phyloP scores from a whole-genome alignment of 2,329 filamentous ascomycete species.

The Fusarium foetens region DNA sequence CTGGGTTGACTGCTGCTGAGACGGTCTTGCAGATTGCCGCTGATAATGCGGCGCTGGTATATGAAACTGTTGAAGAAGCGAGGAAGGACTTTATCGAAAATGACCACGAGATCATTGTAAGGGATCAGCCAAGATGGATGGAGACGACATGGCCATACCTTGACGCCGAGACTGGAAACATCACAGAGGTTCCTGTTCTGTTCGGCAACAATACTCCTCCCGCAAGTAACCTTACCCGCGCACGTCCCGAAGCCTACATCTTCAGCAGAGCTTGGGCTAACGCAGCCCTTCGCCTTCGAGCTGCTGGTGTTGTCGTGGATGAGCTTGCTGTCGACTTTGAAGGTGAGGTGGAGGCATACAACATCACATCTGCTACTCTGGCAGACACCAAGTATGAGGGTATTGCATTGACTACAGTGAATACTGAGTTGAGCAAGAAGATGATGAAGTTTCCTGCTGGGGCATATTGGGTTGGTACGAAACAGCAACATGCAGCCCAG shows the following conservation, averaged over 20 bases:
- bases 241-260: slow-evolving; percentile 46
- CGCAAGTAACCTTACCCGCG: slow-evolving; percentile 43
- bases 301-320: slow-evolving; percentile 40
- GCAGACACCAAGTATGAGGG: slow-evolving; percentile 43
- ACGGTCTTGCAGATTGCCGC: slow-evolving; percentile 43
- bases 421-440: slow-evolving; percentile 25
- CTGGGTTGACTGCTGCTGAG: slow-evolving; percentile 43
- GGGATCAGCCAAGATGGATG: slow-evolving; percentile 34
- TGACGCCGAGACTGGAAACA: slow-evolving; percentile 36
- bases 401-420: slow-evolving; percentile 38
- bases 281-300: slow-evolving; percentile 41
- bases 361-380: slow-evolving; percentile 33
- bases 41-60: slow-evolving; percentile 43
- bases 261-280: slow-evolving; percentile 45
- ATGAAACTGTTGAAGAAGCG: slow-evolving; percentile 41
- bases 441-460: slow-evolving; percentile 43
- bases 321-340: slow-evolving; percentile 36
- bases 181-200: slow-evolving; percentile 41
- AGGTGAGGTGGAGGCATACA: slow-evolving; percentile 45
- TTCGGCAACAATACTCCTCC: slow-evolving; percentile 46
- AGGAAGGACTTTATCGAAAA: slow-evolving; percentile 42
- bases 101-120: slow-evolving; percentile 34
- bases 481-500: slow-evolving; percentile 47
- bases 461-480: slow-evolving; percentile 46
- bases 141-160: slow-evolving; percentile 40